phyloP scores from a whole-genome alignment of 2,329 filamentous ascomycete genomes.

The Phialocephala sp. region DNA sequence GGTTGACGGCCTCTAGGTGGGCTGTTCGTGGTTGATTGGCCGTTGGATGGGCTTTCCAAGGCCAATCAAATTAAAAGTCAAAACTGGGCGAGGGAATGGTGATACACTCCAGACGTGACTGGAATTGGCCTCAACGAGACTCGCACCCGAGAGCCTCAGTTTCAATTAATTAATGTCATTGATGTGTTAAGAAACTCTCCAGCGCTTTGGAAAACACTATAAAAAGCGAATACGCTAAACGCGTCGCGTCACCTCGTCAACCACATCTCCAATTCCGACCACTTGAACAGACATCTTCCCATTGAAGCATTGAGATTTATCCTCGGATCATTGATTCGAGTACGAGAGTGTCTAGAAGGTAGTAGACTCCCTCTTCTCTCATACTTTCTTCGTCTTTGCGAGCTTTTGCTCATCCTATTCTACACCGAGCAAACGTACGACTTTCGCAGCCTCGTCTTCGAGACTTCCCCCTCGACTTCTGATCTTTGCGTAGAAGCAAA shows the following conservation, averaged over 20 bases:
- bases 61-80: neutral
- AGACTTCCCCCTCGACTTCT: neutral
- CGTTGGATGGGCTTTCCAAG: no score
- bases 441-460: slow-evolving; percentile 1
- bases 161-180: neutral
- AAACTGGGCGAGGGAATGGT: neutral
- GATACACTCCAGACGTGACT: neutral
- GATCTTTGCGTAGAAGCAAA: neutral
- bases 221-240: neutral
- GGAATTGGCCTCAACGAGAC: neutral
- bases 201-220: neutral
- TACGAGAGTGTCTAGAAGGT: neutral
- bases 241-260: slow-evolving; percentile 1
- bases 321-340: neutral
- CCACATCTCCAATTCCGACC: neutral
- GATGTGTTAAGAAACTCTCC: neutral
- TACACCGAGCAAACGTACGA: neutral
- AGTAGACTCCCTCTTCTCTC: neutral
- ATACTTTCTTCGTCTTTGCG: neutral
- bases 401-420: neutral
- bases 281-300: neutral
- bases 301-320: neutral
- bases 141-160: neutral
- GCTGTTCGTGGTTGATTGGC: no score
- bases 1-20: no score